Percentiles rank a stretch among this genome's conserved stretches.
Evolutionary conservation across 768 basidiomycete species (phyloP).

Genomic region (Glaciozyma martinii): DNA sequence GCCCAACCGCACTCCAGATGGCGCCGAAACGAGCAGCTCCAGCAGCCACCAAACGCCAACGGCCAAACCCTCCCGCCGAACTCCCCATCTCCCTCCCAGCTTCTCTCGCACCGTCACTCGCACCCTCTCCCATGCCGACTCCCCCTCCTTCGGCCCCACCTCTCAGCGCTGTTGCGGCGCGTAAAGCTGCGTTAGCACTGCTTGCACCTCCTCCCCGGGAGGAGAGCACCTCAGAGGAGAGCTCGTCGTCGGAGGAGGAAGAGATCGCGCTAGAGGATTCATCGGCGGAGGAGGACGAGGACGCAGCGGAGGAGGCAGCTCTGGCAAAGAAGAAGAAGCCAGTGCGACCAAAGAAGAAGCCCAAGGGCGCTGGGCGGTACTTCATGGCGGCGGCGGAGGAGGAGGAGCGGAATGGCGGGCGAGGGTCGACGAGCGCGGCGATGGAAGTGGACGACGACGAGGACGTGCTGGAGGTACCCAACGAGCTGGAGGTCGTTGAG

Average conservation of each 20-base stretch:
- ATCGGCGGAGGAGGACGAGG: not conserved
- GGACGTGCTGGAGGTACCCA: conserved; percentile 19
- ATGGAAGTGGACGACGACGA: conserved; percentile 32
- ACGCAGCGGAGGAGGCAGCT: not conserved
- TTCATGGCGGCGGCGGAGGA: not conserved
- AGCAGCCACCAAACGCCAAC: too few species aligned
- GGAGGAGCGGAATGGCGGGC: not conserved
- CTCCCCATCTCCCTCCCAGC: too few species aligned
- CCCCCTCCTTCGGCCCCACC: not conserved
- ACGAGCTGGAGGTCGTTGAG: conserved; percentile 37
- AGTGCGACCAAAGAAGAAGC: not conserved
- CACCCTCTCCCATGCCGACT: not conserved
- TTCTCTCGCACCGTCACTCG: too few species aligned
- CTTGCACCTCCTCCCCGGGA: not conserved
- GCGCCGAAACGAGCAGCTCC: too few species aligned
- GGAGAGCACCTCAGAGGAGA: not conserved
- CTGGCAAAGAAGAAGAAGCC: conserved; percentile 1
- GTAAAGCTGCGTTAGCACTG: conserved; percentile 44
- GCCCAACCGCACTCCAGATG: too few species aligned
- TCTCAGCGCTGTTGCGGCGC: conserved; percentile 62
- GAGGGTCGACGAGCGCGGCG: not conserved
- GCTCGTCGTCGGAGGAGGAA: not conserved
- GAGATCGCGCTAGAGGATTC: not conserved
- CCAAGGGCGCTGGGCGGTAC: conserved; percentile 6
- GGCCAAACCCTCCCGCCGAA: too few species aligned